A percentile compares a stretch with the other conserved stretches of the same genome.
phyloP scores from a whole-genome alignment of 345 rosid species.

The Excoecaria agallocha region DNA sequence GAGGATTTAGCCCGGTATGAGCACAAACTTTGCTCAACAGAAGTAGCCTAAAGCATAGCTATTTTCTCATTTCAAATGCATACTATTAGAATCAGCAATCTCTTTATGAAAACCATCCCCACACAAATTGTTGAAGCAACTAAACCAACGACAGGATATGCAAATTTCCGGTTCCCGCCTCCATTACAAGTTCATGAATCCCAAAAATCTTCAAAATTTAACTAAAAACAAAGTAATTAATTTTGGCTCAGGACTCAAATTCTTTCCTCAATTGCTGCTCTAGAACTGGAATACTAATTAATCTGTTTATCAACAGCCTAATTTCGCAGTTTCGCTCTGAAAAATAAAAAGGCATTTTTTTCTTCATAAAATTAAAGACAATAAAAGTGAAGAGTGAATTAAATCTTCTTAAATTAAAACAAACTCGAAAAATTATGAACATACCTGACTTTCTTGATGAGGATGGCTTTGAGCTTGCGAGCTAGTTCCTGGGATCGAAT shows the following conservation, averaged over 20 bases:
- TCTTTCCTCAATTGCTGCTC: not conserved
- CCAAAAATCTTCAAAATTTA: not conserved
- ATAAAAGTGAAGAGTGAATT: not conserved
- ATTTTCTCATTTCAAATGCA: not conserved
- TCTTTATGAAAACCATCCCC: no score
- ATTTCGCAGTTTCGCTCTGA: not conserved
- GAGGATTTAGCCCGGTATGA: not conserved
- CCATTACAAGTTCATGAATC: not conserved
- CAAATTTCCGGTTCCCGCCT: not conserved
- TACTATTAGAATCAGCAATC: not conserved
- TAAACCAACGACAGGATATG: not conserved
- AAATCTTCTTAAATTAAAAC: no score
- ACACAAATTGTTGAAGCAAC: not conserved
- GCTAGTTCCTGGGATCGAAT: constrained; percentile 68
- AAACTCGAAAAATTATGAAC: not conserved
- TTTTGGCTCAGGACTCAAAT: not conserved
- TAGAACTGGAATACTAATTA: not conserved
- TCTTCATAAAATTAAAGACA: no score
- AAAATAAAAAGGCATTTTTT: no score
- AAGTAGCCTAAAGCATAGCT: not conserved
- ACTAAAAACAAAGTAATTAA: not conserved
- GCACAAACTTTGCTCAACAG: not conserved
- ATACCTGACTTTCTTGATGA: constrained; percentile 28
- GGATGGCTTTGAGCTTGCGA: constrained; percentile 70
- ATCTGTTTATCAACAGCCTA: not conserved